Evolutionary conservation across 257 asterid species (phyloP), one percentile per base, ranked within the genome.

Genomic region (Solanum acaule): DNA sequence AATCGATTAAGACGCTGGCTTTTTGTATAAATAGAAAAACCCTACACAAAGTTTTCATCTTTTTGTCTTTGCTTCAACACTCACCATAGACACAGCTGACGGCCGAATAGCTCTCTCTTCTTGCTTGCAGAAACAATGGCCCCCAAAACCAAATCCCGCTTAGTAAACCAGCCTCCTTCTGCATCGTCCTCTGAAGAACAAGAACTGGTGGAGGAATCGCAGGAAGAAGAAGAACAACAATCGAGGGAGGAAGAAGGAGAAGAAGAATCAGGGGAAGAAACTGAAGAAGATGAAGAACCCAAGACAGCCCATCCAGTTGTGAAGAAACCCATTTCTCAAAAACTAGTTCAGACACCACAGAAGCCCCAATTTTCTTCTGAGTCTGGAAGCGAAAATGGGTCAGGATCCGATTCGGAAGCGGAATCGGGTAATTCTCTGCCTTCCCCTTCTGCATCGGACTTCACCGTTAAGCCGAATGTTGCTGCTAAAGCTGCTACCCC

Each of bases 391-490:
- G 84, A 83, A 27, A 42, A 33, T 37, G 33, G 56, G 46, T 59
- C 63, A 68, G 90, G 75, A 25, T 88, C 90, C 42, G 93, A 86
- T 59, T 90, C 94, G 2, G 92, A 91, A 10, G 14, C 90, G 14
- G 92, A 91, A 23, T 90, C 93, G 20, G 91, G 88, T 6, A 85
- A 86, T 27, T 83, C 88, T 22, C 90, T 44, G n/a, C 86, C 79
- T n/a, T 91, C 93, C 11, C 92, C 92, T 12, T 88, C 87, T 85
- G 91, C 92, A 23, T 90, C 94, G 3, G 90, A 85, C 72, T 93
- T 89, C 93, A 90, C 88, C 68, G 10, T 92, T 18, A 91, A 91
- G 90, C 93, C 92, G 23, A 87, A 73, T 88, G 31, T 63, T 46
- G 29, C 87, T 12, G 23, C 70, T 6, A 82, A 67, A 59, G 42